A percentile compares a stretch with the other conserved stretches of the same genome.
These are phyloP conservation scores for Suhomyces kilbournensis DNA, from an alignment of 805 yeast species.

Conservation along the genomic window DNA sequence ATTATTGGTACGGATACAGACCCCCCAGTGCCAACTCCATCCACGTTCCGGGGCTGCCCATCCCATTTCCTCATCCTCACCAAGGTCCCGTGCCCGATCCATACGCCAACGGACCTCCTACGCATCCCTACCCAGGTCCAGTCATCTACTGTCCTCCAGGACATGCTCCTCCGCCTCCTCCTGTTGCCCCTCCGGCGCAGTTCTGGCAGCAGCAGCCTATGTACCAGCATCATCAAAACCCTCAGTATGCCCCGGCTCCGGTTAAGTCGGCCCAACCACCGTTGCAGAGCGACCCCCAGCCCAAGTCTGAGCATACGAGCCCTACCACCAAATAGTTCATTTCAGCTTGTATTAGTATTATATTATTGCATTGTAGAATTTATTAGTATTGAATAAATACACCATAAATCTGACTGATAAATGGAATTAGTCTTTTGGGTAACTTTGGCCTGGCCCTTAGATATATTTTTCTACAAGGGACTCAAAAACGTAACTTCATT, in stretches of 20 bases:
- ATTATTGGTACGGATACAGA: constrained; percentile 16
- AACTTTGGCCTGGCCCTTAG: too few species aligned
- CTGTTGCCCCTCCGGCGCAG: neutral
- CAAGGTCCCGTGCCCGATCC: constrained; percentile 1
- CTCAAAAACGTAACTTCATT: too few species aligned
- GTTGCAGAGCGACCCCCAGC: constrained; percentile 1
- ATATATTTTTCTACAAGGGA: too few species aligned
- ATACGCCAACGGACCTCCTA: constrained; percentile 1
- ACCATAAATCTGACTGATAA: neutral
- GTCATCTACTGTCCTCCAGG: constrained; percentile 4
- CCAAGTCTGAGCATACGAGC: constrained; percentile 1
- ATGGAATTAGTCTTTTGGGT: too few species aligned
- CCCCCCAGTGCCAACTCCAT: constrained; percentile 2
- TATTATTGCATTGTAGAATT: neutral
- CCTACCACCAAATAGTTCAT: constrained; percentile 2
- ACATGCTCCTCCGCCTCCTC: constrained; percentile 3
- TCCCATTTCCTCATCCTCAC: neutral
- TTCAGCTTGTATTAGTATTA: constrained; percentile 1
- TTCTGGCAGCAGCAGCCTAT: constrained; percentile 1
- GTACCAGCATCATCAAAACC: neutral
- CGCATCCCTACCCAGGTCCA: constrained; percentile 1
- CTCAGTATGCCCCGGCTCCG: neutral
- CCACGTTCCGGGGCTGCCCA: neutral
- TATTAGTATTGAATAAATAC: neutral
- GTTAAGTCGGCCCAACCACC: neutral